Evolutionary conservation across 163 green algal species (phyloP), one percentile per base, ranked within the genome.

Genomic region (Scenedesmus sp.): DNA sequence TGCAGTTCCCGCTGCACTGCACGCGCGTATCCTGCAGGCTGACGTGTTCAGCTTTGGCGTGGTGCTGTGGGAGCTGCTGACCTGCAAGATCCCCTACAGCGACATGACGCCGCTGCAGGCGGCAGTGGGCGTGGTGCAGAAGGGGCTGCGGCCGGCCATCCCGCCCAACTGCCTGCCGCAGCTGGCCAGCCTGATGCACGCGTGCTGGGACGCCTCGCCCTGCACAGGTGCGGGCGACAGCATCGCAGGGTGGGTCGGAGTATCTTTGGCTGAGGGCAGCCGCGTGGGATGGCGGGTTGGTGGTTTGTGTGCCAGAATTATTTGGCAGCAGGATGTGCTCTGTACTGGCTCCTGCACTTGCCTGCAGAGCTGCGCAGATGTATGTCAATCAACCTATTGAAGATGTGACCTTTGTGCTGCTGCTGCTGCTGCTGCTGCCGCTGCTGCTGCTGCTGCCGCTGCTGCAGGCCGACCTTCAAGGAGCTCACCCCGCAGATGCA

Each of bases 51-150:
- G 94, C 44, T 99, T 99, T 94, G 98, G 95, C 40, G 97, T 99
- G 40, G 94, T 99, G 61, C 65, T 99, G 84, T 99, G 98, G 98
- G 98, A 99, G 97, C 96, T 99, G 87, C 94, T 99, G 13, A 99
- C 98, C 3, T 97, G 95, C 86, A 95, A 96, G 94, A 92, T 97
- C 49, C 96, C 96, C 30, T 98, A 98, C 93, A 91, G 70, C 65
- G 94, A 97, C 78, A 96, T 97, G 93, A 98, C 96, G 26, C 97
- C 96, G 18, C 82, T 98, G 56, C 96, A 99, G 92, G 98, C 98
- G n/a, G 98, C 98, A 33, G 98, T 99, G 33, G 98, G 97, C 15
- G 98, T 99, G 35, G 98, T 99, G 78, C 98, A 99, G 93, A 98
- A 98, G 91, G 97, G 97, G 3, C 93, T 99, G 92, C 94, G 98